These are phyloP conservation scores for Mycosphaerella sp. DNA, from an alignment of 2,329 filamentous ascomycete genomes.

Conservation along the genomic window DNA sequence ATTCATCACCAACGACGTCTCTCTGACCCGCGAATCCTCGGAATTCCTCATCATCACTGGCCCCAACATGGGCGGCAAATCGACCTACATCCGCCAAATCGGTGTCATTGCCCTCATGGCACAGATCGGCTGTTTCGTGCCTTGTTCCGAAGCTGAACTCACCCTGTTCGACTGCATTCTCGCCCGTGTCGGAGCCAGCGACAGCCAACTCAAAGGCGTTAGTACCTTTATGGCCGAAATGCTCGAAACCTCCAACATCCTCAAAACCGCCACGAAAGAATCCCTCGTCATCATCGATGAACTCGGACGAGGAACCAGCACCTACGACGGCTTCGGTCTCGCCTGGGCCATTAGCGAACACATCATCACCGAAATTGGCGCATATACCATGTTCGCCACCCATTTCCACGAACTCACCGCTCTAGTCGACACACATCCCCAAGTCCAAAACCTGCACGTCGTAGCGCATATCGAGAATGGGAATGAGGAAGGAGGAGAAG, in stretches of 20 bases:
- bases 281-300: conserved; percentile 99
- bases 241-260: conserved; percentile 96
- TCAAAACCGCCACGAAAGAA: conserved; percentile 91
- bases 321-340: conserved; percentile 97
- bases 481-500: conserved; percentile 51
- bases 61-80: conserved; percentile 99
- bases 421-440: conserved; percentile 74
- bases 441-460: conserved; percentile 90
- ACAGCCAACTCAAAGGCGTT: conserved; percentile 95
- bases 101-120: conserved; percentile 97
- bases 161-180: conserved; percentile 97
- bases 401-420: conserved; percentile 98
- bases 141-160: conserved; percentile 80
- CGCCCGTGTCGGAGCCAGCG: conserved; percentile 88
- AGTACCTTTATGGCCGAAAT: conserved; percentile 99
- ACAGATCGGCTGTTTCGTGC: conserved; percentile 93
- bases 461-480: conserved; percentile 76
- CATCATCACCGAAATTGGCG: conserved; percentile 90
- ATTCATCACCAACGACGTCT: conserved; percentile 97
- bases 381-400: conserved; percentile 91
- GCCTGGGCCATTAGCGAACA: conserved; percentile 99
- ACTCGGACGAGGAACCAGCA: conserved; percentile 90
- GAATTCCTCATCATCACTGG: conserved; percentile 96
- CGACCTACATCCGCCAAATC: conserved; percentile 95
- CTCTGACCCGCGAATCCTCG: conserved; percentile 67